Percentiles rank a stretch among this genome's conserved stretches.
phyloP scores from a whole-genome alignment of 805 yeast genomes.

The Sugiyamaella americana region DNA sequence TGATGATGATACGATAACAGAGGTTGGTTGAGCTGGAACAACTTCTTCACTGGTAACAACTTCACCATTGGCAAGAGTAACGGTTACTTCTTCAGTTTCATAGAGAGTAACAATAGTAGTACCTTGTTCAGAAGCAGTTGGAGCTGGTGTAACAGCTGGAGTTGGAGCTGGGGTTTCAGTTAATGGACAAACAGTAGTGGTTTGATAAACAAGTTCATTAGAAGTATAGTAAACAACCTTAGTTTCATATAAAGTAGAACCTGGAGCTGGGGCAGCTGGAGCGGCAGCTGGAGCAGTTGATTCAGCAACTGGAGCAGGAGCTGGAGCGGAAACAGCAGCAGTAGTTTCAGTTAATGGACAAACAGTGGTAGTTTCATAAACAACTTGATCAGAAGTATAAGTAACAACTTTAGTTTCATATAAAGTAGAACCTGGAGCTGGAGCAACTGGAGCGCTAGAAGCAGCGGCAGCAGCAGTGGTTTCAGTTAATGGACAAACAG shows the following conservation, averaged over 20 bases:
- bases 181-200: slow-evolving; percentile 18
- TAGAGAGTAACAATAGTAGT: slow-evolving; percentile 3
- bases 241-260: slow-evolving; percentile 7
- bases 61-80: slow-evolving; percentile 3
- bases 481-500: slow-evolving; percentile 17
- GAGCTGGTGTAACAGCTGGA: slow-evolving; percentile 2
- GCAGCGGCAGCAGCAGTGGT: slow-evolving; percentile 1
- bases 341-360: slow-evolving; percentile 15
- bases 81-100: slow-evolving; percentile 5
- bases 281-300: slow-evolving; percentile 6
- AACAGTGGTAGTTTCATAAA: slow-evolving; percentile 14
- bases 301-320: neutral
- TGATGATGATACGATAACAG: neutral
- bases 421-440: slow-evolving; percentile 7
- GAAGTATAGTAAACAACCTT: slow-evolving; percentile 9
- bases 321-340: neutral
- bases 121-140: neutral
- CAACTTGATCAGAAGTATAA: slow-evolving; percentile 7
- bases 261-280: neutral
- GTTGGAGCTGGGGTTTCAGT: slow-evolving; percentile 3
- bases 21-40: slow-evolving; percentile 1
- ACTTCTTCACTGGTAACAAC: slow-evolving; percentile 5
- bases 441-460: neutral
- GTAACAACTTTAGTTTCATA: slow-evolving; percentile 11
- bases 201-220: slow-evolving; percentile 1